Percentiles rank a stretch among this genome's conserved stretches.
Conservation (phyloP, 169 alveolate genomes). For the Plasmodium vivax region DNA sequence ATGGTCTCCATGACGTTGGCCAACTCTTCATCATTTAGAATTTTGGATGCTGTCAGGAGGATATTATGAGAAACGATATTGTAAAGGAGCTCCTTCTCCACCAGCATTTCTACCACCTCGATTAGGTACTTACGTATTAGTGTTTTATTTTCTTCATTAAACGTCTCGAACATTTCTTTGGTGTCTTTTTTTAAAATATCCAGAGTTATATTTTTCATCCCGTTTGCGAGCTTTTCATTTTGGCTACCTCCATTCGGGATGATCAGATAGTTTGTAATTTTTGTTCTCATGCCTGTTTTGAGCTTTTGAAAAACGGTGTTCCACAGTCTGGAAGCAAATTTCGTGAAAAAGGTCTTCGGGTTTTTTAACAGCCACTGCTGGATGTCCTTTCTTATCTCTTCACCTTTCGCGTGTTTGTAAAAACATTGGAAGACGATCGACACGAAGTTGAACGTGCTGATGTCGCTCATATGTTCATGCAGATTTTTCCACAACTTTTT, state of each 20-base stretch:
- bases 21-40: constrained; percentile 32
- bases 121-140: constrained; percentile 6
- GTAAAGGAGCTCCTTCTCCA: constrained; percentile 59
- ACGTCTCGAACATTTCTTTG: constrained; percentile 18
- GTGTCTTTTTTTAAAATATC: constrained; percentile 39
- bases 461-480: constrained; percentile 6
- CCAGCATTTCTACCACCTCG: constrained; percentile 57
- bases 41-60: constrained; percentile 14
- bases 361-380: constrained; percentile 31
- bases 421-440: constrained; percentile 71
- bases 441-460: constrained; percentile 19
- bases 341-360: constrained; percentile 21
- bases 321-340: constrained; percentile 73
- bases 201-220: constrained; percentile 16
- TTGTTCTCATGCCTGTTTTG: constrained; percentile 23
- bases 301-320: constrained; percentile 45
- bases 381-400: constrained; percentile 31
- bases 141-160: constrained; percentile 42
- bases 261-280: constrained; percentile 24
- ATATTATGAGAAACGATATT: constrained; percentile 56
- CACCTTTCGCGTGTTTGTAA: constrained; percentile 49
- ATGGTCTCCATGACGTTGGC: constrained; percentile 48
- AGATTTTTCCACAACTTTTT: constrained; percentile 41
- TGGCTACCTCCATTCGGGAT: constrained; percentile 16
- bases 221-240: neutral